Conservation (phyloP, 2,329 filamentous ascomycete genomes). For the Fusarium pseudograminearum region DNA sequence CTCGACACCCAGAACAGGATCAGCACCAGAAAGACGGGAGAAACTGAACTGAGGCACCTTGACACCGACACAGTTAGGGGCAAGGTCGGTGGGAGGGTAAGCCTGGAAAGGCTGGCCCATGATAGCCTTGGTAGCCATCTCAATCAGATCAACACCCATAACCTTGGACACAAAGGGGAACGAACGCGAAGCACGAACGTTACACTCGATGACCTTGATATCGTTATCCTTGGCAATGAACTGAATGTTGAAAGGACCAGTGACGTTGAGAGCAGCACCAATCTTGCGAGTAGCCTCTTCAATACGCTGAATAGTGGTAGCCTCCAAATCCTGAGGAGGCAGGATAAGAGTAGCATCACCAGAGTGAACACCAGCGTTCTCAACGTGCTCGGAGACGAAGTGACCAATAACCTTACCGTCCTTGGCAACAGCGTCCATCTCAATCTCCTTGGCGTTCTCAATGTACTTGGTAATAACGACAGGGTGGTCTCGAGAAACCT, state of each 20-base stretch:
- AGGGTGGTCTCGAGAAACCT: slow-evolving; percentile 94
- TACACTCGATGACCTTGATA: slow-evolving; percentile 99
- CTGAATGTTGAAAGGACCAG: slow-evolving; percentile 98
- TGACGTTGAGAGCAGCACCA: slow-evolving; percentile 91
- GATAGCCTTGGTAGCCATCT: slow-evolving; percentile 98
- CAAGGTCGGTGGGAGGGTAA: slow-evolving; percentile 82
- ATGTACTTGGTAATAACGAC: slow-evolving; percentile 99
- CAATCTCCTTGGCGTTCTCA: slow-evolving; percentile 98
- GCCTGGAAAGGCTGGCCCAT: slow-evolving; percentile 83
- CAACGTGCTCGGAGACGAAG: slow-evolving; percentile 98
- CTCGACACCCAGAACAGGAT: slow-evolving; percentile 96
- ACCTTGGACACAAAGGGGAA: slow-evolving; percentile 99
- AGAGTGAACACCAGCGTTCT: slow-evolving; percentile 98
- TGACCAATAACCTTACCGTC: slow-evolving; percentile 92
- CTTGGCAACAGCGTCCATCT: slow-evolving; percentile 97
- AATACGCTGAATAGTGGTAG: slow-evolving; percentile 89
- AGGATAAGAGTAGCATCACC: slow-evolving; percentile 96
- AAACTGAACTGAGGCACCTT: slow-evolving; percentile 99
- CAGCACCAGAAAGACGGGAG: slow-evolving; percentile 93
- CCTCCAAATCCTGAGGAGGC: slow-evolving; percentile 91
- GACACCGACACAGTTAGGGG: slow-evolving; percentile 88
- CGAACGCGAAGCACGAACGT: slow-evolving; percentile 93
- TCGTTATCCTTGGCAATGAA: slow-evolving; percentile 99
- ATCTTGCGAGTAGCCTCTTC: slow-evolving; percentile 97
- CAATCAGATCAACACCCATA: slow-evolving; percentile 96